Base-by-base conservation (phyloP, 2,329 filamentous ascomycete species). In the Aspergillus novofumigatus region DNA sequence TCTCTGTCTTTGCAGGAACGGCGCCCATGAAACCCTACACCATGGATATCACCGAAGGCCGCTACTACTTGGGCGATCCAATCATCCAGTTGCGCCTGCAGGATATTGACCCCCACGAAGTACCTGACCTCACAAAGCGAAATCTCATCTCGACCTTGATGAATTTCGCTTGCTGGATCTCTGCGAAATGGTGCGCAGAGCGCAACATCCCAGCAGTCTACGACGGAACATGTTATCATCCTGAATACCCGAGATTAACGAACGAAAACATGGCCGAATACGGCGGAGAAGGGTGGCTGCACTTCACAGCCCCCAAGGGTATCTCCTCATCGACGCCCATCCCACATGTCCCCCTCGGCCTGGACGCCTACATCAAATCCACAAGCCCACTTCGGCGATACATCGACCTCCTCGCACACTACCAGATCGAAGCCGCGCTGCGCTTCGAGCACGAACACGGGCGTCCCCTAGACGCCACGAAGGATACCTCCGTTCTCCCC, bases 371-470 rank as follows among this genome's bases (percentile, higher is more conserved):
- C 64, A 70, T 79, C 57, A 86, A 83, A 70, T 78, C 80, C 52
- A 87, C 85, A 0, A 85, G 81, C 64, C 85, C 85, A 1, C 75
- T 88, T 23, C 81, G 85, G 52, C 78, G 85, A 41, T 87, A 82
- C 68, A 77, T 75, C 49, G 85, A 88, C 68, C 78, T 87, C 67
- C 76, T 87, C 49, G 74, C 78, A 10, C 84, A 87, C 66, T 87
- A 85, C 78, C 85, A 88, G 62, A 85, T 86, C 49, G 84, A 87
- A 73, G 81, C 84, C 6, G 83, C 82, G 1, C 63, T 88, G 44
- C 81, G 82, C 10, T 77, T 81, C 59, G 84, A 87, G 69, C 76
- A 79, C 10, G 65, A 71, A 29, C 74, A 76, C 4, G 78, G 78
- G 14, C 68, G 70, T 21, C 74, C 66, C n/a, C 72, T 83, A 25